Percentiles rank a stretch among this genome's conserved stretches.
Conservation (phyloP, 257 asterid species). For the Solanum medicagineum region DNA sequence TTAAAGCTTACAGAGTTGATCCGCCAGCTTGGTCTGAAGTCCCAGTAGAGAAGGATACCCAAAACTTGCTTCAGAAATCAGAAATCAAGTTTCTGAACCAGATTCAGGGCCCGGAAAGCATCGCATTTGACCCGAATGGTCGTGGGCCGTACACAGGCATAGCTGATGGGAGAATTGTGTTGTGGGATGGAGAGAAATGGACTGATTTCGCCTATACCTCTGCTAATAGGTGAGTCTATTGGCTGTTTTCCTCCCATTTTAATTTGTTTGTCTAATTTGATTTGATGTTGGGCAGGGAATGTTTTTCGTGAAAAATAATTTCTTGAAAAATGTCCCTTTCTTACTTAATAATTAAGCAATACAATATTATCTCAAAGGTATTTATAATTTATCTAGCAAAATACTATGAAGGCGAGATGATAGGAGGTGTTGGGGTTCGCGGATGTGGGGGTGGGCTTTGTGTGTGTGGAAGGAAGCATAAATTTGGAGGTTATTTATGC, state of each 20-base stretch:
- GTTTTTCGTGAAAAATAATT: too few species aligned
- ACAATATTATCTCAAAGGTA: too few species aligned
- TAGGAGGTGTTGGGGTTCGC: too few species aligned
- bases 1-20: constrained; percentile 48
- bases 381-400: too few species aligned
- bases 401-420: too few species aligned
- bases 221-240: constrained; percentile 47
- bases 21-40: constrained; percentile 57
- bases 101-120: constrained; percentile 87
- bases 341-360: too few species aligned
- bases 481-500: too few species aligned
- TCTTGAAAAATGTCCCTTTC: too few species aligned
- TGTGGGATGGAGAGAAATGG: constrained; percentile 83
- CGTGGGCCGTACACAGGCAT: constrained; percentile 93
- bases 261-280: background rate
- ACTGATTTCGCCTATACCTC: constrained; percentile 83
- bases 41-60: constrained; percentile 43
- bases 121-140: constrained; percentile 74
- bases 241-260: background rate
- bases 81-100: constrained; percentile 63
- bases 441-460: too few species aligned
- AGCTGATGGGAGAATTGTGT: constrained; percentile 78
- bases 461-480: too few species aligned
- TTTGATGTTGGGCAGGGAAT: too few species aligned
- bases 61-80: constrained; percentile 69